Conservation (phyloP, 345 rosid genomes). For the Luvunga scandens region DNA sequence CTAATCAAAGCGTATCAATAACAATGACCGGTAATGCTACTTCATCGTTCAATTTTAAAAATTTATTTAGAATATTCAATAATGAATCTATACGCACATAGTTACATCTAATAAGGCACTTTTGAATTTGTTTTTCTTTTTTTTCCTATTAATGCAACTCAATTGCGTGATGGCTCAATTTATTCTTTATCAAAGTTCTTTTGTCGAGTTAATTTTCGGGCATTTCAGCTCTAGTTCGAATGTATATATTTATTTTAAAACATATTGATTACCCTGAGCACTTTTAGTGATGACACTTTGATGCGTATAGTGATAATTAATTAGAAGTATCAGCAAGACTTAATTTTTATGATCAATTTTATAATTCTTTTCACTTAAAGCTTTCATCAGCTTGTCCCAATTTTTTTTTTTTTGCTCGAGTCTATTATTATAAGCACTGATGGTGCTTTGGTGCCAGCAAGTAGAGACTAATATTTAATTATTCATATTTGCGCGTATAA, state of each 20-base stretch:
- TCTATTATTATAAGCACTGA: not conserved
- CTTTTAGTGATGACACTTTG: not conserved
- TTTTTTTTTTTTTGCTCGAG: not conserved
- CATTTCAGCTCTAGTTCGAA: not conserved
- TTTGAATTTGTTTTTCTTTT: not conserved
- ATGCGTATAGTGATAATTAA: not conserved
- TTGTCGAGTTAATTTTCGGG: not conserved
- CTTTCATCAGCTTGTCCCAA: not conserved
- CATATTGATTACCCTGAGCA: not conserved
- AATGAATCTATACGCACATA: not conserved
- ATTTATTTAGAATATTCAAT: not conserved
- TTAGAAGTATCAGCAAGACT: not conserved
- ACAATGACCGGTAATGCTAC: slow-evolving; percentile 17
- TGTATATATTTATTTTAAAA: not conserved
- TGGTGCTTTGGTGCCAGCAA: not conserved
- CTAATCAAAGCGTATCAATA: not conserved
- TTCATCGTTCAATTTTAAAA: not conserved
- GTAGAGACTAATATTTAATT: not conserved
- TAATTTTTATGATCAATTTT: not conserved
- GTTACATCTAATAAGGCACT: no score
- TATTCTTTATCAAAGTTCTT: not conserved
- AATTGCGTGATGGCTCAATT: not conserved
- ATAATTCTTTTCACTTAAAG: not conserved
- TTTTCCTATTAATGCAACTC: not conserved
- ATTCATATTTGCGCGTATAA: not conserved